These are phyloP conservation scores for Oryza coarctata DNA, from an alignment of 176 grass and related monocot genomes.

Conservation along the genomic window DNA sequence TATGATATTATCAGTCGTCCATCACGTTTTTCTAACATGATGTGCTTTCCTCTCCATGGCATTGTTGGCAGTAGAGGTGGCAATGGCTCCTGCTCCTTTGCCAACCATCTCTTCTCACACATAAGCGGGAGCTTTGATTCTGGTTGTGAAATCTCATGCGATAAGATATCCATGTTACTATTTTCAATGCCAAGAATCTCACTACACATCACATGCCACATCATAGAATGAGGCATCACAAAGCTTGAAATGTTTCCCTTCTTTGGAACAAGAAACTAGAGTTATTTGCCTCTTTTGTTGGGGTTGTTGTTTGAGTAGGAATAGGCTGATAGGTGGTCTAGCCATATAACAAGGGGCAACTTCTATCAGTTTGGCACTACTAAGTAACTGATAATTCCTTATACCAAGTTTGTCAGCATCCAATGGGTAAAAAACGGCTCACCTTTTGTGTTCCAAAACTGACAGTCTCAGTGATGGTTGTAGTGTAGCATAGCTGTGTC, in stretches of 20 bases:
- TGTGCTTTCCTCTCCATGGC: conserved; percentile 26
- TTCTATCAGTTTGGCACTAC: background rate
- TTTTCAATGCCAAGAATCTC: background rate
- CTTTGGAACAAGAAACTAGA: background rate
- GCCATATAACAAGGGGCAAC: background rate
- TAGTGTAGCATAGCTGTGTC: background rate
- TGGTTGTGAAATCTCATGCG: background rate
- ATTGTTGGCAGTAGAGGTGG: conserved; percentile 31
- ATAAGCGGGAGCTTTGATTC: background rate
- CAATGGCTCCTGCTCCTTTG: background rate
- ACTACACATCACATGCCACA: background rate
- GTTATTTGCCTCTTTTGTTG: background rate
- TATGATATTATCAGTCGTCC: conserved; percentile 45
- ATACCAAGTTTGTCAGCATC: background rate
- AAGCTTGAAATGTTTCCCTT: background rate
- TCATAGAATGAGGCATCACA: background rate
- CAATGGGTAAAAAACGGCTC: background rate
- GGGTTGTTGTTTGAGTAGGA: background rate
- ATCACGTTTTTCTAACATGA: conserved; percentile 34
- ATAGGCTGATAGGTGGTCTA: background rate
- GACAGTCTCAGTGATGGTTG: background rate
- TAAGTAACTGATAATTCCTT: background rate
- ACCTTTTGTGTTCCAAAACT: background rate
- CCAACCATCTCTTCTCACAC: background rate
- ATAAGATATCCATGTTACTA: background rate